Percentiles rank a stretch among this genome's conserved stretches.
These are phyloP conservation scores for Glarea lozoyensis DNA, from an alignment of 495 filamentous ascomycete genomes.

Conservation along the genomic window DNA sequence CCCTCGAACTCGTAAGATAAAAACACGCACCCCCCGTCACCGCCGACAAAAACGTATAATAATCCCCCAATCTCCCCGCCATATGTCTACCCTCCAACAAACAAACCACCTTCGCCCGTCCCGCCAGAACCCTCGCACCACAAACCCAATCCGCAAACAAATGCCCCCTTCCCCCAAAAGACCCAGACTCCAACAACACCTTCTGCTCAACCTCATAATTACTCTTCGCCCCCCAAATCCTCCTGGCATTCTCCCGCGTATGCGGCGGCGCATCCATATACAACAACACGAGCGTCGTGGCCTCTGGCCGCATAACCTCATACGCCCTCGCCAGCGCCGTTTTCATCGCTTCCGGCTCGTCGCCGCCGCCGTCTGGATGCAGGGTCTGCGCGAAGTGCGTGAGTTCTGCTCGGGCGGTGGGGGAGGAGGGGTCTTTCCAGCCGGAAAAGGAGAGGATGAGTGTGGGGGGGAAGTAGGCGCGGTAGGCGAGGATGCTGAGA, in stretches of 20 bases:
- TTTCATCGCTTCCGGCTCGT: constrained; percentile 36
- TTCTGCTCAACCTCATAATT: constrained; percentile 21
- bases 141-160: constrained; percentile 34
- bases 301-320: constrained; percentile 32
- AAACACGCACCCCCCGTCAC: constrained; percentile 32
- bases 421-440: constrained; percentile 22
- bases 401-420: too few species aligned
- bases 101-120: constrained; percentile 31
- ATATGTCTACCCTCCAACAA: constrained; percentile 21
- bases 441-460: constrained; percentile 35
- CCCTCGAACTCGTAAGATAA: constrained; percentile 11
- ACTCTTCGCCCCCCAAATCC: constrained; percentile 7
- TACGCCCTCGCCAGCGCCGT: constrained; percentile 35
- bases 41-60: constrained; percentile 29
- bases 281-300: constrained; percentile 35
- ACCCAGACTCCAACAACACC: constrained; percentile 11
- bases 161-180: constrained; percentile 24
- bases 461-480: constrained; percentile 28
- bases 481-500: constrained; percentile 34
- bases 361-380: constrained; percentile 20
- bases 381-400: constrained; percentile 2
- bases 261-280: constrained; percentile 42
- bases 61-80: not conserved
- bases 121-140: constrained; percentile 19
- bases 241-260: constrained; percentile 14